phyloP scores from a whole-genome alignment of 148 eudicot species.

The Vaccinium macrocarpon region DNA sequence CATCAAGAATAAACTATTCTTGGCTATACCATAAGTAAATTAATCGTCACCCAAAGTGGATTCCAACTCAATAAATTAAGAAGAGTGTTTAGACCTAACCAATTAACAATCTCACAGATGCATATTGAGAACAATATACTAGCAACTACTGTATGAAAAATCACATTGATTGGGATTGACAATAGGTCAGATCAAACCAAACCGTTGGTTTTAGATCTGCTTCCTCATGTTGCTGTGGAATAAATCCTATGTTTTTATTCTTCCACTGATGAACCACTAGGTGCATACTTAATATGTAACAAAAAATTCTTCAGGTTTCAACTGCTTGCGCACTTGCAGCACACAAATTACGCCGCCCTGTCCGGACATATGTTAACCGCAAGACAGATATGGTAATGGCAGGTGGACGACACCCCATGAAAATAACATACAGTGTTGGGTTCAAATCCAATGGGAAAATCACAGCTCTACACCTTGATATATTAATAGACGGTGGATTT shows the following conservation, averaged over 20 bases:
- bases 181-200: background rate
- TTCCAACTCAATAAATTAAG: background rate
- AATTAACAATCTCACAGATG: background rate
- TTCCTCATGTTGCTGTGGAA: background rate
- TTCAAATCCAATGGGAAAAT: constrained; percentile 83
- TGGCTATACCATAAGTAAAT: background rate
- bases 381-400: constrained; percentile 88
- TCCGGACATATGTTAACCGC: constrained; percentile 66
- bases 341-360: constrained; percentile 66
- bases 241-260: background rate
- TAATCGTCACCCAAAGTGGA: background rate
- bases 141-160: background rate
- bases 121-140: background rate
- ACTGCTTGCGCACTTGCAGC: constrained; percentile 94
- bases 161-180: background rate
- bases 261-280: background rate
- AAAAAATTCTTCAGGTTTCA: constrained; percentile 47
- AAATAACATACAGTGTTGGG: constrained; percentile 74
- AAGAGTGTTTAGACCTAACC: background rate
- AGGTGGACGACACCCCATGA: constrained; percentile 99
- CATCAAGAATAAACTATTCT: background rate
- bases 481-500: constrained; percentile 62
- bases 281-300: constrained; percentile 1
- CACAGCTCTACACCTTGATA: constrained; percentile 72
- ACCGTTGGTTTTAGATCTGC: background rate